phyloP scores from a whole-genome alignment of 352 stramenopile species.

The Phytophthora palmivora region DNA sequence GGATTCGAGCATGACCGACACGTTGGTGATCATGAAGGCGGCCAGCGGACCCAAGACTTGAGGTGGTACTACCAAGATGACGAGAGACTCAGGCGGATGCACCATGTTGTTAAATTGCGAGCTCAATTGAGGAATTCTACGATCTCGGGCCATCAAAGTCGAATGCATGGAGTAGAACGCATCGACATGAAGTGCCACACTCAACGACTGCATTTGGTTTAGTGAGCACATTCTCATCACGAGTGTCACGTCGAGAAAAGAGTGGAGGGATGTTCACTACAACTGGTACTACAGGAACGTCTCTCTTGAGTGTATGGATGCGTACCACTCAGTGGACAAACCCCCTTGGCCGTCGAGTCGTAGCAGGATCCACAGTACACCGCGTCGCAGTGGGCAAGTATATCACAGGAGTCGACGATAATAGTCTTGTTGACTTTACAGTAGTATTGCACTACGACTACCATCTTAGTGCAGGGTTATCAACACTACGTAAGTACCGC shows the following conservation, averaged over 20 bases:
- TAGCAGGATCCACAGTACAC: conserved; percentile 7
- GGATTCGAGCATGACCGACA: conserved; percentile 4
- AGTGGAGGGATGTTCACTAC: conserved; percentile 9
- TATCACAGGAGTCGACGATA: conserved; percentile 17
- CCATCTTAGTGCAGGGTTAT: no score
- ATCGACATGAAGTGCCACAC: no score
- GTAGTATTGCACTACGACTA: no score
- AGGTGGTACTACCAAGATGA: conserved; percentile 4
- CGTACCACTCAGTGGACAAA: conserved; percentile 1
- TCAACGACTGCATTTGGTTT: neutral
- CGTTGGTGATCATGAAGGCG: neutral
- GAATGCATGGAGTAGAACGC: conserved; percentile 4
- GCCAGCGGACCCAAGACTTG: conserved; percentile 4
- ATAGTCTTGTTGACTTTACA: no score
- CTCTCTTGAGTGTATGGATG: conserved; percentile 11
- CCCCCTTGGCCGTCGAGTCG: conserved; percentile 9
- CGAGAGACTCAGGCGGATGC: conserved; percentile 5
- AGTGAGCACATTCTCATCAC: neutral
- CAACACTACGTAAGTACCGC: no score
- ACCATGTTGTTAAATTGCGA: neutral
- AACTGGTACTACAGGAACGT: conserved; percentile 7
- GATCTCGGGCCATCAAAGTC: conserved; percentile 7
- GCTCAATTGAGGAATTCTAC: neutral
- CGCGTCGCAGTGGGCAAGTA: conserved; percentile 22
- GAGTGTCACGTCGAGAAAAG: neutral